Percentiles rank a stretch among this genome's conserved stretches.
Evolutionary conservation across 2,329 filamentous ascomycete species (phyloP).

Genomic region (Apiospora rasikravindrae): DNA sequence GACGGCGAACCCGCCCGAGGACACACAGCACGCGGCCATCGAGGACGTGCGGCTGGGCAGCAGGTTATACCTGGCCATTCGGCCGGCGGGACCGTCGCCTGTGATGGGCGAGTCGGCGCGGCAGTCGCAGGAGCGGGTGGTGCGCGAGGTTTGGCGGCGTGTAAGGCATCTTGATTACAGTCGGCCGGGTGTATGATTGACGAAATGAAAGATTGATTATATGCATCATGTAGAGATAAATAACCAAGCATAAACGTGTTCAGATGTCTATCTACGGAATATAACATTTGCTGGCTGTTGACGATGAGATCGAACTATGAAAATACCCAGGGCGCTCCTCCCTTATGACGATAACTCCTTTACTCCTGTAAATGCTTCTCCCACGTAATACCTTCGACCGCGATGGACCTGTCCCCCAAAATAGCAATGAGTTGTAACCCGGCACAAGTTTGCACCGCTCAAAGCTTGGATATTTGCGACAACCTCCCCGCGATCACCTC

Average conservation of each 20-base stretch:
- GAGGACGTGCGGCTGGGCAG: conserved; percentile 67
- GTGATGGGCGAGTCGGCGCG: conserved; percentile 64
- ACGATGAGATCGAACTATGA: neutral
- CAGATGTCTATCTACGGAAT: neutral
- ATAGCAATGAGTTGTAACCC: neutral
- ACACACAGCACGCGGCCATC: conserved; percentile 60
- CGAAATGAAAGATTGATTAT: too few relatives aligned
- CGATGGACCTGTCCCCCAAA: neutral
- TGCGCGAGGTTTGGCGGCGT: conserved; percentile 74
- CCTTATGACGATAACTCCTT: neutral
- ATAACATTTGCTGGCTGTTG: neutral
- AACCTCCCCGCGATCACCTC: conserved; percentile 52
- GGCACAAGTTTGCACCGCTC: neutral
- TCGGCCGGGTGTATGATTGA: conserved; percentile 61
- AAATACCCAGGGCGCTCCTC: neutral
- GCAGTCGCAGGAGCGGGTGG: conserved; percentile 71
- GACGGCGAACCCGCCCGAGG: conserved; percentile 71
- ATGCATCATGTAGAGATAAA: neutral
- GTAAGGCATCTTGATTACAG: conserved; percentile 70
- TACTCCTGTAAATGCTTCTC: conserved; percentile 19
- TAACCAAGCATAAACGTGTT: neutral
- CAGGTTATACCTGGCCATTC: conserved; percentile 72
- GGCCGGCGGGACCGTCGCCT: conserved; percentile 66
- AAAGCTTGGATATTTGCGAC: conserved; percentile 39
- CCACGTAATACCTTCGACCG: neutral